Conservation (phyloP, 2,329 filamentous ascomycete species). For the Polychaeton citri region DNA sequence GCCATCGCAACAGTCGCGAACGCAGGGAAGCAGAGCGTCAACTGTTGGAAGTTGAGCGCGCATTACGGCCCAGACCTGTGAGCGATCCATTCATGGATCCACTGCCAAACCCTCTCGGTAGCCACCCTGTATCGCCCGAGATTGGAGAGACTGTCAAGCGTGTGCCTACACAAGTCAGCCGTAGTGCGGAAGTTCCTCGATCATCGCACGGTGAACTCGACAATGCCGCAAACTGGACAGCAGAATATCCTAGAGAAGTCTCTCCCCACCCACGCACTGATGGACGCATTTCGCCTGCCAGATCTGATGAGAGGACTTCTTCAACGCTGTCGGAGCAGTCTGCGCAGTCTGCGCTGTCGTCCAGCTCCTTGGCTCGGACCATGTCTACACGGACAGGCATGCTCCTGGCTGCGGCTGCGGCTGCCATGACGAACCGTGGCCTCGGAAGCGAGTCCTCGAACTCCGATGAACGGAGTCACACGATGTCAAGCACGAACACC, state of each 20-base stretch:
- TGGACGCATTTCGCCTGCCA: constrained; percentile 31
- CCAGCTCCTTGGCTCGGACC: constrained; percentile 29
- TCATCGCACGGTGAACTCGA: neutral
- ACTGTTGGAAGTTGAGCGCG: constrained; percentile 10
- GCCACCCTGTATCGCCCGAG: constrained; percentile 19
- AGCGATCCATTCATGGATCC: constrained; percentile 29
- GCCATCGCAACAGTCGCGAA: neutral
- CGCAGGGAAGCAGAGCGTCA: constrained; percentile 8
- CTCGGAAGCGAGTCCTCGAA: neutral
- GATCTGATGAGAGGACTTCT: constrained; percentile 42
- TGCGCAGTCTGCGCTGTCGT: constrained; percentile 28
- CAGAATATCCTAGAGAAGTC: constrained; percentile 1
- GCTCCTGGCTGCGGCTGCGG: constrained; percentile 21
- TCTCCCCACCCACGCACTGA: neutral
- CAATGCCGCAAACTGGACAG: neutral
- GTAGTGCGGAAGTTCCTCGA: neutral
- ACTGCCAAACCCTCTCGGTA: constrained; percentile 23
- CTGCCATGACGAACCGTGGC: constrained; percentile 4
- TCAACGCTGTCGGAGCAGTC: constrained; percentile 44
- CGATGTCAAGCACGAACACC: constrained; percentile 5
- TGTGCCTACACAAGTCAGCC: constrained; percentile 12
- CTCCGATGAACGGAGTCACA: constrained; percentile 3
- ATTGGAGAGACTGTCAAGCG: constrained; percentile 14
- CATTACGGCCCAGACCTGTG: constrained; percentile 2
- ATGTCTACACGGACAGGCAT: constrained; percentile 31